Conservation (phyloP, 2,329 filamentous ascomycete species). For the Xylariaceae sp. region DNA sequence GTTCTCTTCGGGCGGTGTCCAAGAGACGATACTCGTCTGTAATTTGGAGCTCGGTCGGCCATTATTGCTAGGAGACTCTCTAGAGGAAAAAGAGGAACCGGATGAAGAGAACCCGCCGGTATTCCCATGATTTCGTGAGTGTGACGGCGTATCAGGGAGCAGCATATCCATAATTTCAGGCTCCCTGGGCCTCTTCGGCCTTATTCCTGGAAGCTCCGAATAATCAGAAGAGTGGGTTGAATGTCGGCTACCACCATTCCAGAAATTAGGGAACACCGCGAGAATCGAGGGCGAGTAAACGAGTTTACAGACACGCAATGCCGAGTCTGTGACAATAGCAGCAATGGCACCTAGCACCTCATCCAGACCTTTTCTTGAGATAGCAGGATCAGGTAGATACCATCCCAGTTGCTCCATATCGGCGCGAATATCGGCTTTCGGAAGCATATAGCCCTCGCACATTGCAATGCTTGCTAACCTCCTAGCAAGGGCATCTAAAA, state of each 20-base stretch:
- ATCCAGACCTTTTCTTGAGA: slow-evolving; percentile 54
- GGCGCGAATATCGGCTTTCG: slow-evolving; percentile 53
- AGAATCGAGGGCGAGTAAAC: slow-evolving; percentile 64
- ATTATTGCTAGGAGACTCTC: slow-evolving; percentile 32
- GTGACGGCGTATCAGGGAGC: slow-evolving; percentile 50
- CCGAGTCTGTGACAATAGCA: slow-evolving; percentile 72
- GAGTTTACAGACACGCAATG: slow-evolving; percentile 68
- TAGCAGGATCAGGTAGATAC: slow-evolving; percentile 57
- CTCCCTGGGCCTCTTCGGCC: slow-evolving; percentile 41
- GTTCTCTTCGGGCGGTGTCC: slow-evolving; percentile 27
- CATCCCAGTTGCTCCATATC: slow-evolving; percentile 50
- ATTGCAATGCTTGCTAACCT: slow-evolving; percentile 68
- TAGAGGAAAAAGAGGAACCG: slow-evolving; percentile 39
- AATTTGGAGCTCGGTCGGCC: slow-evolving; percentile 28
- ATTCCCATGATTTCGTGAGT: slow-evolving; percentile 28
- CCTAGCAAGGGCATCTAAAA: slow-evolving; percentile 72
- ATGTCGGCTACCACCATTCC: slow-evolving; percentile 46
- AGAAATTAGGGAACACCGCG: slow-evolving; percentile 60
- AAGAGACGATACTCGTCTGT: slow-evolving; percentile 24
- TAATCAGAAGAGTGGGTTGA: slow-evolving; percentile 47
- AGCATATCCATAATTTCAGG: slow-evolving; percentile 59
- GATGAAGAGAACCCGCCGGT: slow-evolving; percentile 49
- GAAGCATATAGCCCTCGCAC: slow-evolving; percentile 62
- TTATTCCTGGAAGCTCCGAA: slow-evolving; percentile 49
- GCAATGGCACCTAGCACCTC: slow-evolving; percentile 72